phyloP scores from a whole-genome alignment of 306 rosid species.

The Psophocarpus tetragonolobus region DNA sequence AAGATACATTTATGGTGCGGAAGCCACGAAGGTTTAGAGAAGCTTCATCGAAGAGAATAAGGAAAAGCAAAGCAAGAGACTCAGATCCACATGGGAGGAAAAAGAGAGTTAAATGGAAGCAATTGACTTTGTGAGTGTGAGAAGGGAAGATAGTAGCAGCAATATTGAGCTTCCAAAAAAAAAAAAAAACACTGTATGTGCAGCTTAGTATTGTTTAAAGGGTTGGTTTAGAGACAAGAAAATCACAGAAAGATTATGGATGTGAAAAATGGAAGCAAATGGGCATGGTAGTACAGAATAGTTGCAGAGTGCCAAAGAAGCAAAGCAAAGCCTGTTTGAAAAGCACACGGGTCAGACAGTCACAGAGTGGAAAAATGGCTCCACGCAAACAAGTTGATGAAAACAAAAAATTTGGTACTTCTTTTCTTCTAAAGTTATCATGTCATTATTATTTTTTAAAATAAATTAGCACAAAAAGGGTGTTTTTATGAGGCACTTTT shows the following conservation, averaged over 20 bases:
- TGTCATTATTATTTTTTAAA: background rate
- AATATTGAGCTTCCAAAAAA: slow-evolving; percentile 42
- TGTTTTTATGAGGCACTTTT: background rate
- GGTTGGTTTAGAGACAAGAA: slow-evolving; percentile 39
- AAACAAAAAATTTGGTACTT: slow-evolving; percentile 32
- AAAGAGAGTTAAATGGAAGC: slow-evolving; percentile 38
- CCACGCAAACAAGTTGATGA: slow-evolving; percentile 29
- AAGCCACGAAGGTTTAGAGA: slow-evolving; percentile 22
- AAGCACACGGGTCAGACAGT: slow-evolving; percentile 26
- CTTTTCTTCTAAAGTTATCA: slow-evolving; percentile 17
- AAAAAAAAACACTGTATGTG: background rate
- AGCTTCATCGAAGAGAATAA: slow-evolving; percentile 31
- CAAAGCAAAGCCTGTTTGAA: slow-evolving; percentile 38
- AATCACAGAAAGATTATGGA: slow-evolving; percentile 53
- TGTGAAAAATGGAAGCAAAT: slow-evolving; percentile 38
- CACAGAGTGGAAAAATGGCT: slow-evolving; percentile 31
- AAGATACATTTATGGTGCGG: slow-evolving; percentile 17
- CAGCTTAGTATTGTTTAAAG: slow-evolving; percentile 21
- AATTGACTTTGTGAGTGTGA: slow-evolving; percentile 55
- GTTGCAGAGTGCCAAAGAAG: slow-evolving; percentile 30
- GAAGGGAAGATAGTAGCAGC: slow-evolving; percentile 13
- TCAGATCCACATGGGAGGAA: slow-evolving; percentile 52
- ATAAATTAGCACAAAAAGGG: background rate
- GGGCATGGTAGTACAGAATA: slow-evolving; percentile 24
- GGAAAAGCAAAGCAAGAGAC: slow-evolving; percentile 45